A percentile compares a stretch with the other conserved stretches of the same genome.
These are phyloP conservation scores for Dryas octopetala DNA, from an alignment of 306 rosid genomes.

Conservation along the genomic window DNA sequence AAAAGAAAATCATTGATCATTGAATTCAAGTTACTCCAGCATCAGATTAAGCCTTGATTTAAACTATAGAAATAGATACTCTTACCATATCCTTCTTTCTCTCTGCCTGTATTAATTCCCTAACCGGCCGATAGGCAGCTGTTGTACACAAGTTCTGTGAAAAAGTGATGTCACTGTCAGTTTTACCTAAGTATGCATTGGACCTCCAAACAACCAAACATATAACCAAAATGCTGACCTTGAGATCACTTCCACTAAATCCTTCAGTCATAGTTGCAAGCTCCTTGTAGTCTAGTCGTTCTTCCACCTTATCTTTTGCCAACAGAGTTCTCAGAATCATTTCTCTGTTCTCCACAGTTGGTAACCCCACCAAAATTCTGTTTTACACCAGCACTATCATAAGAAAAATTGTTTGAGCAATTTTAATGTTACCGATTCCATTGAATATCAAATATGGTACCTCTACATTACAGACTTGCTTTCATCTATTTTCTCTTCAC, in stretches of 20 bases:
- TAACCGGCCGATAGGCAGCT: conserved; percentile 88
- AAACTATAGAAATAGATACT: neutral
- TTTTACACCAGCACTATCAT: conserved; percentile 6
- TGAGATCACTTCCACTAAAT: conserved; percentile 90
- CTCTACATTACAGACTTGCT: neutral
- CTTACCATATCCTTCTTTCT: conserved; percentile 68
- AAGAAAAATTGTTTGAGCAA: neutral
- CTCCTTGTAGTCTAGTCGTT: conserved; percentile 62
- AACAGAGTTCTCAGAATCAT: conserved; percentile 73
- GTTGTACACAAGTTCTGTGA: conserved; percentile 83
- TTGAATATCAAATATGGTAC: neutral
- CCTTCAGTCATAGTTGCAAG: conserved; percentile 87
- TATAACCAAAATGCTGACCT: conserved; percentile 44
- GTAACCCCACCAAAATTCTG: conserved; percentile 94
- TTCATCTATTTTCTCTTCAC: neutral
- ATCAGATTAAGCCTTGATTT: too few relatives aligned
- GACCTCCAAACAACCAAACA: neutral
- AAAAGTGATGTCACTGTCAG: conserved; percentile 12
- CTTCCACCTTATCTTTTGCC: conserved; percentile 67
- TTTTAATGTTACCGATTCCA: neutral
- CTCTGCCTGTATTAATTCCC: conserved; percentile 86
- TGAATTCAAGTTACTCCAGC: conserved; percentile 9
- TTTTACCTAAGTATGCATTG: conserved; percentile 12
- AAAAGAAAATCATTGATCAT: neutral
- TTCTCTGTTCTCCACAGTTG: conserved; percentile 83